Conservation (phyloP, 306 rosid species). For the Vigna radiata region DNA sequence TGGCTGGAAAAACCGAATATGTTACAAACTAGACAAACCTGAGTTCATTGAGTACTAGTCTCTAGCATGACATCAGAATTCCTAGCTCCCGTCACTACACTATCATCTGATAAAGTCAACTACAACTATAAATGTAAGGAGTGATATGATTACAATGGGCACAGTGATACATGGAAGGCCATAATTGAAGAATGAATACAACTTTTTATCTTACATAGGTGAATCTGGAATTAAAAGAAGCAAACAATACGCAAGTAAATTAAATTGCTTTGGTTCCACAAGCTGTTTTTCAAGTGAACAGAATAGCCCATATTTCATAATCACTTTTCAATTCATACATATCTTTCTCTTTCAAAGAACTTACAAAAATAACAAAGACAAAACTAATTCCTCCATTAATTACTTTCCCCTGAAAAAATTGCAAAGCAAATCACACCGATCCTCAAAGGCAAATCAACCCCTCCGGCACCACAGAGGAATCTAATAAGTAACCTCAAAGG, state of each 20-base stretch:
- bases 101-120: neutral
- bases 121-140: neutral
- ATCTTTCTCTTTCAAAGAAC: neutral
- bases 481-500: constrained; percentile 23
- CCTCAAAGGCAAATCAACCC: no score
- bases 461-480: neutral
- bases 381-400: no score
- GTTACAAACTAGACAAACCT: neutral
- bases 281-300: no score
- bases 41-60: neutral
- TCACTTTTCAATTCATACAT: neutral
- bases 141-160: no score
- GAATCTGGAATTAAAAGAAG: neutral
- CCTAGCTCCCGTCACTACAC: neutral
- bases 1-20: neutral
- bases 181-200: no score
- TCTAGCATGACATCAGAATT: neutral
- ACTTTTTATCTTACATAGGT: neutral
- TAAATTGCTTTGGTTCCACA: neutral
- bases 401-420: no score
- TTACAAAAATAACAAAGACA: neutral
- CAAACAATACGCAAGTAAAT: neutral
- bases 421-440: no score
- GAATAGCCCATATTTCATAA: neutral
- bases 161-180: neutral